Conservation (phyloP, 2,329 filamentous ascomycete genomes). For the Fusarium tuaranense region DNA sequence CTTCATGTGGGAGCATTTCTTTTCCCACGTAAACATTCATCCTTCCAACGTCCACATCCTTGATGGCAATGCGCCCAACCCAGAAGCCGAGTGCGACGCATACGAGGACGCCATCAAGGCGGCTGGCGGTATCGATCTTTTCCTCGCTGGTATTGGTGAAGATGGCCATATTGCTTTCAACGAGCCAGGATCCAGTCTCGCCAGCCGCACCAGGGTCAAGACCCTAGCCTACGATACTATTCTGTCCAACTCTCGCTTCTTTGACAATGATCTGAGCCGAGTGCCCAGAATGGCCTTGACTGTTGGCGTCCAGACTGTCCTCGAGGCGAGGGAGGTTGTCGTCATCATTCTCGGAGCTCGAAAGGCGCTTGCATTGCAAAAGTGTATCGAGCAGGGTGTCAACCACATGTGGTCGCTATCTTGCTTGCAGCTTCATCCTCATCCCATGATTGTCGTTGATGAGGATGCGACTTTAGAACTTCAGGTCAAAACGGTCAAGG, state of each 20-base stretch:
- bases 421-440: constrained; percentile 81
- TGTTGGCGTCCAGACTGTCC: constrained; percentile 85
- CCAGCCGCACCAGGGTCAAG: constrained; percentile 85
- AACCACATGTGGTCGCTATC: constrained; percentile 95
- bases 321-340: constrained; percentile 84
- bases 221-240: constrained; percentile 90
- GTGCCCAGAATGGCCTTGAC: constrained; percentile 88
- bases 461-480: constrained; percentile 81
- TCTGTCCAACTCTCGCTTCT: constrained; percentile 86
- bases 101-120: constrained; percentile 84
- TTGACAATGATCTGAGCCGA: constrained; percentile 77
- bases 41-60: constrained; percentile 88
- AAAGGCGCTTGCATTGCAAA: constrained; percentile 83
- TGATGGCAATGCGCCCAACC: constrained; percentile 81
- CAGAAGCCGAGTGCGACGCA: constrained; percentile 80
- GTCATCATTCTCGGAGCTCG: constrained; percentile 85
- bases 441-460: constrained; percentile 86
- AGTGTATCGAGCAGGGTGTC: constrained; percentile 83
- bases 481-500: constrained; percentile 79
- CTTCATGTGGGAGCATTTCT: constrained; percentile 95
- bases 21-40: constrained; percentile 84
- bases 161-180: constrained; percentile 94
- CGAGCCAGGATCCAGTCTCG: constrained; percentile 84
- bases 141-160: constrained; percentile 85
- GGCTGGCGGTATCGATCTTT: constrained; percentile 84